phyloP scores from a whole-genome alignment of 176 grass and related monocot genomes.

The Avena sativa region DNA sequence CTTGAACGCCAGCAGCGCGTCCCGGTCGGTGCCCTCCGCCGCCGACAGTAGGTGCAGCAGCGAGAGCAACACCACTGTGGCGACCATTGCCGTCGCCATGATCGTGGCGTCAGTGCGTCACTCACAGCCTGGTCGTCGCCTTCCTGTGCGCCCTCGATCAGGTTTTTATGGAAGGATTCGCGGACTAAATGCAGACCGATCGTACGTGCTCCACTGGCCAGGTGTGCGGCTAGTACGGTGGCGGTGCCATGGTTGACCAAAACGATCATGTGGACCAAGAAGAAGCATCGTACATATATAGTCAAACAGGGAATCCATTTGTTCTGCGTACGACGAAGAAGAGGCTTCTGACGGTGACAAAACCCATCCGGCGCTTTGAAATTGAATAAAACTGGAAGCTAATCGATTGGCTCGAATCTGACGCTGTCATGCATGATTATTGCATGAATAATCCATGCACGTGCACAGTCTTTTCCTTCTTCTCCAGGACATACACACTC shows the following conservation, averaged over 20 bases:
- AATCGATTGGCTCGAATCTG: not conserved
- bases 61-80: not conserved
- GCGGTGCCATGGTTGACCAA: not conserved
- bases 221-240: too few species aligned
- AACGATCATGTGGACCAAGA: not conserved
- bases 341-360: not conserved
- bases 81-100: not conserved
- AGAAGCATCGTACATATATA: not conserved
- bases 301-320: not conserved
- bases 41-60: not conserved
- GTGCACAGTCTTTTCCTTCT: too few species aligned
- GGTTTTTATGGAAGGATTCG: not conserved
- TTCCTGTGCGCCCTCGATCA: not conserved
- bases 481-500: too few species aligned
- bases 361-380: not conserved
- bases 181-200: not conserved
- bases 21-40: not conserved
- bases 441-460: too few species aligned
- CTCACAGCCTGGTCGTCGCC: not conserved
- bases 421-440: too few species aligned
- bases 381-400: not conserved
- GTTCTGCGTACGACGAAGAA: not conserved
- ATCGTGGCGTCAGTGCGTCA: not conserved
- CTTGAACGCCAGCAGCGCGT: conserved; percentile 39
- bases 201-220: not conserved